These are phyloP conservation scores for Omphalea diandra DNA, from an alignment of 441 rosid species.

Conservation along the genomic window DNA sequence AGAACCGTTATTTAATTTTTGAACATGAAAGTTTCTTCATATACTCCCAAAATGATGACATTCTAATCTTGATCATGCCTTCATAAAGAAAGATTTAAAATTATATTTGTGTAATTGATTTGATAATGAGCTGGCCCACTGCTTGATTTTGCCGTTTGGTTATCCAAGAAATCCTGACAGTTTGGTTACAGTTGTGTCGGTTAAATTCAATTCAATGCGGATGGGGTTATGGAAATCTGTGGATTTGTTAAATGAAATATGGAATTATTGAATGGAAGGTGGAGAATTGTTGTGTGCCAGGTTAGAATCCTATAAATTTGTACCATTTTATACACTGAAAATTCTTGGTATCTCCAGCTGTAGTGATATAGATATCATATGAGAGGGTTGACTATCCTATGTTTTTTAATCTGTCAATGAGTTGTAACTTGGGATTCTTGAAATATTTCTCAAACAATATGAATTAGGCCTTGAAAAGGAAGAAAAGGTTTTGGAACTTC, in stretches of 20 bases:
- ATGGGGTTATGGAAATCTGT: not conserved
- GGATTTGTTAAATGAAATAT: not conserved
- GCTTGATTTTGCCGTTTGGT: not conserved
- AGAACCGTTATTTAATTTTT: too few relatives aligned
- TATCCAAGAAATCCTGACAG: slow-evolving; percentile 8
- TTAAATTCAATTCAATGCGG: not conserved
- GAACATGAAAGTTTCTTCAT: not conserved
- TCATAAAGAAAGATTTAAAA: not conserved
- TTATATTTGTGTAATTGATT: not conserved
- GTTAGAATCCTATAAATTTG: slow-evolving; percentile 23
- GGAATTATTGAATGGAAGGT: too few relatives aligned
- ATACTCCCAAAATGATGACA: slow-evolving; percentile 8
- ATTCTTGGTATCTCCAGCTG: slow-evolving; percentile 50
- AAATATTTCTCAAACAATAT: not conserved
- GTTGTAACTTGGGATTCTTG: slow-evolving; percentile 31
- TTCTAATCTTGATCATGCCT: not conserved
- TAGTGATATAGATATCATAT: slow-evolving; percentile 32
- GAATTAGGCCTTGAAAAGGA: too few relatives aligned
- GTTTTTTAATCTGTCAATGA: slow-evolving; percentile 36
- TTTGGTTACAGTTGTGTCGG: slow-evolving; percentile 3
- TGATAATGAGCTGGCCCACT: slow-evolving; percentile 8
- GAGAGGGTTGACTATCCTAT: slow-evolving; percentile 29
- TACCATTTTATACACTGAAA: slow-evolving; percentile 20
- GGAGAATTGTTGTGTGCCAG: slow-evolving; percentile 41
- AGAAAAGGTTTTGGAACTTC: too few relatives aligned